A percentile compares a stretch with the other conserved stretches of the same genome.
Evolutionary conservation across 306 rosid genomes (phyloP).

Genomic region (Cicer pinnatifidum): DNA sequence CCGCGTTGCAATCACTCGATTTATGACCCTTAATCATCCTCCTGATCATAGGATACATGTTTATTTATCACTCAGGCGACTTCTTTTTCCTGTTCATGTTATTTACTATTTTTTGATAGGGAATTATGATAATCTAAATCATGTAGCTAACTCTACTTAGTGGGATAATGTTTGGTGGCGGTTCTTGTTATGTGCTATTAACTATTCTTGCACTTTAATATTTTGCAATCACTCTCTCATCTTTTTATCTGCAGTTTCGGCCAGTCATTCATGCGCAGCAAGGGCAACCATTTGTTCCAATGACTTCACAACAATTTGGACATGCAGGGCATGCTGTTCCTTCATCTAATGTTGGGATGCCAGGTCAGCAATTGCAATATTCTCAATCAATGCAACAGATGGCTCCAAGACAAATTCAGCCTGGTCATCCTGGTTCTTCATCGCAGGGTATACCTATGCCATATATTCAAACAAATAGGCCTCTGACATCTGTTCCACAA

Average conservation of each 20-base stretch:
- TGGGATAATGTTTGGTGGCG: neutral
- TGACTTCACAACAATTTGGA: conserved; percentile 76
- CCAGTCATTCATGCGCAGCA: conserved; percentile 76
- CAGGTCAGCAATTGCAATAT: conserved; percentile 77
- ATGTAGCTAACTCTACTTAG: conserved; percentile 4
- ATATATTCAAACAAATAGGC: conserved; percentile 78
- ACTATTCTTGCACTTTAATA: conserved; percentile 19
- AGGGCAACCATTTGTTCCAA: conserved; percentile 70
- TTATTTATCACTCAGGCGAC: conserved; percentile 32
- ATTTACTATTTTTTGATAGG: conserved; percentile 9
- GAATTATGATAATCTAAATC: neutral
- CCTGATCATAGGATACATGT: neutral
- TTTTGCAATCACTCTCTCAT: conserved; percentile 37
- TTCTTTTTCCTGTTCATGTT: conserved; percentile 21
- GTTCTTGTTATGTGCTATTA: conserved; percentile 11
- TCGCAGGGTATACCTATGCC: conserved; percentile 70
- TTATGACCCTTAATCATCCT: neutral
- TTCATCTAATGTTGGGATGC: conserved; percentile 70
- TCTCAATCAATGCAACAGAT: conserved; percentile 87
- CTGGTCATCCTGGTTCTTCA: conserved; percentile 63
- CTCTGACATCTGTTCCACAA: conserved; percentile 62
- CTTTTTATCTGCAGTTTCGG: conserved; percentile 66
- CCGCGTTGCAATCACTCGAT: neutral
- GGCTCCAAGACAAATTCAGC: conserved; percentile 73
- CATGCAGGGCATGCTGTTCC: conserved; percentile 71